Conservation (phyloP, 805 yeast species). For the Candida saitoana region DNA sequence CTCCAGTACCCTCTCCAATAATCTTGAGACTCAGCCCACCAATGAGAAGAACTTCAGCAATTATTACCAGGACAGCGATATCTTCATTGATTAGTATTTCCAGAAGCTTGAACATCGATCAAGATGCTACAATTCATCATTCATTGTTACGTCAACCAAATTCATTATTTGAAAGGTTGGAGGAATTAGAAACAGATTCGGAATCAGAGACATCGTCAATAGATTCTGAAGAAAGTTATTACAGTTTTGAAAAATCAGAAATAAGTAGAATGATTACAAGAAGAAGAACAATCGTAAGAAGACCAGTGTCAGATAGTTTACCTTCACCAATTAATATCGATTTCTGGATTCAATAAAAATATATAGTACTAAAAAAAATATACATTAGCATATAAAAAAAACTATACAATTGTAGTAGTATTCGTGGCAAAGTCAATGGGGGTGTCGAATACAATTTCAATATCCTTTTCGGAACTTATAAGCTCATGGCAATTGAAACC, state of each 20-base stretch:
- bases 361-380: too few relatives aligned
- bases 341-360: not conserved
- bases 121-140: not conserved
- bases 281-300: not conserved
- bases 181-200: not conserved
- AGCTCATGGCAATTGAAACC: not conserved
- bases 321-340: constrained; percentile 3
- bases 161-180: not conserved
- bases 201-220: not conserved
- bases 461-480: not conserved
- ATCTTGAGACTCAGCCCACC: not conserved
- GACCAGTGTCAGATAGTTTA: not conserved
- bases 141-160: not conserved
- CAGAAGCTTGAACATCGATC: not conserved
- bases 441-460: not conserved
- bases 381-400: too few relatives aligned
- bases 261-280: constrained; percentile 4
- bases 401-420: too few relatives aligned
- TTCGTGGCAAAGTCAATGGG: not conserved
- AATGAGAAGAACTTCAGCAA: not conserved
- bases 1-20: not conserved
- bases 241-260: constrained; percentile 7
- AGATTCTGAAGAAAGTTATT: constrained; percentile 6
- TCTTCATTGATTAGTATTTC: constrained; percentile 1
- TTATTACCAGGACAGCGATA: not conserved